Evolutionary conservation across 2,329 filamentous ascomycete genomes (phyloP), one percentile per base, ranked within the genome.

Genomic region (Pleomassaria siparia): DNA sequence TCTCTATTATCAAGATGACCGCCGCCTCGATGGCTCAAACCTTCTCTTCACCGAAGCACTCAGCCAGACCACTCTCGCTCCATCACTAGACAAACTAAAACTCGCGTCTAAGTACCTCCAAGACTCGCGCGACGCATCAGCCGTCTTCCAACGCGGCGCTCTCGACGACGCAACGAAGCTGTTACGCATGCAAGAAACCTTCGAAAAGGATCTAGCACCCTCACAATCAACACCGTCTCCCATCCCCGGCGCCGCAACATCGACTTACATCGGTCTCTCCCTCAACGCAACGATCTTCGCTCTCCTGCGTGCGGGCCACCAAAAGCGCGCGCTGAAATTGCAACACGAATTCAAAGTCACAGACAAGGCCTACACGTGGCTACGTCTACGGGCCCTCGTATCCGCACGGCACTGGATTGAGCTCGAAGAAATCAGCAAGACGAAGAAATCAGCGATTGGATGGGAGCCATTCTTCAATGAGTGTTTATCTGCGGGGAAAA

Each of bases 381-480:
- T 83, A 49, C 86, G 90, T 53, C 79, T 99, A 22, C 84, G 92
- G 59, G 94, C 91, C 0, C 80, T 97, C 42, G 90, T 99, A 2
- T 88, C 89, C 13, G 90, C 91, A 67, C 82, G 94, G 46, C 89
- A 96, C 65, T 99, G 91, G 91, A 85, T 83, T 43, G 92, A 96
- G 68, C 81, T 99, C 48, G 91, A 97, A 69, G 91, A 96, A 59
- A 82, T 90, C 58, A 82, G 83, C 28, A 88, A 86, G 63, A 83
- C 71, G 30, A 81, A 88, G 64, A 95, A 91, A 71, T 94, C 88
- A 49, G 89, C 92, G 0, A 97, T 99, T 66, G 92, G 92, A 10
- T 99, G 94, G 94, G 90, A 95, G 85, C 90, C 92, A 0, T 99
- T 95, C 73, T 96, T 89, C 77, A 95, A 94, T 65, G 87, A 95